Base-by-base conservation (phyloP, 768 basidiomycete genomes). In the Thelephora aurantiotincta region DNA sequence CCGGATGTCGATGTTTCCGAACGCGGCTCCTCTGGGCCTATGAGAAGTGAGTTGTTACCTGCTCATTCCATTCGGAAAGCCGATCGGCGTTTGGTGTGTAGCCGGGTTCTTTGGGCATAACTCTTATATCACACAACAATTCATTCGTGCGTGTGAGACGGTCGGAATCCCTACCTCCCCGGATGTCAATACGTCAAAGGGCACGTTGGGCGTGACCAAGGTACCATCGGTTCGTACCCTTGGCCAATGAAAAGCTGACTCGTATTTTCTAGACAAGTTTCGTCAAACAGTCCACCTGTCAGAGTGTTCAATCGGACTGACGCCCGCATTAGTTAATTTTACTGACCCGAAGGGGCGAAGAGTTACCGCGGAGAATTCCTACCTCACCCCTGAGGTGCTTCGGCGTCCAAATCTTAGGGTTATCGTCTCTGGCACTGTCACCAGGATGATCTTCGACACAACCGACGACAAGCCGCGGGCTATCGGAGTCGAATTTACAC, bases 401-500 rank as follows among this genome's bases (percentile, higher is more conserved):
- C 65, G 68, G 4, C 68, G 83, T 34, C 74, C 74, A 5, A 86
- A 86, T 52, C 66, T 87, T 20, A 79, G 67, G 22, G 73, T 87
- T 16, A 71, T 71, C 2, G 71, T 73, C 18, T 62, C 69, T 43
- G 74, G 79, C 0, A 68, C 68, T 6, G 80, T 74, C 2, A 81
- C 77, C 11, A 73, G 68, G 26, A 59, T 87, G 12, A 46, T 82
- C 3, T 77, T 81, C 52, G 72, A 79, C 16, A 61, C 57, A 12
- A 18, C 35, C 22, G 34, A 35, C 43, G 61, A 61, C 12, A 46
- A 30, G 11, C 68, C 67, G 3, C 71, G 72, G 16, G 81, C 78
- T 1, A 62, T 71, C 6, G 81, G 77, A 1, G 80, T 82, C 38
- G 77, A 47, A 14, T 5, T 56, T 11, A 48, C 54, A 2, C 42